Percentiles rank a stretch among this genome's conserved stretches.
Evolutionary conservation across 2,329 filamentous ascomycete genomes (phyloP).

Genomic region (Trichoderma arundinaceum): DNA sequence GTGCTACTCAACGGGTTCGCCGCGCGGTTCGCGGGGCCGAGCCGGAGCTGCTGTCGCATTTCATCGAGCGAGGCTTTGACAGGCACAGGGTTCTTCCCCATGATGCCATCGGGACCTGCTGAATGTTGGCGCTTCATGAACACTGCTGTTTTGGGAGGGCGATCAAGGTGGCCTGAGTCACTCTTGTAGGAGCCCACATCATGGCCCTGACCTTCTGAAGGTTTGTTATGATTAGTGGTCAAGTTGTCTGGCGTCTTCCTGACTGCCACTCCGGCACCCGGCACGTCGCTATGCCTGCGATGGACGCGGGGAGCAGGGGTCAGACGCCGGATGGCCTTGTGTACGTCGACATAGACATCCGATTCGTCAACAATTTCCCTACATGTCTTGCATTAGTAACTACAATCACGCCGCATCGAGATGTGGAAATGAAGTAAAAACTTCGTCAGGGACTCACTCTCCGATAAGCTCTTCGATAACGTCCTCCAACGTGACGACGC

Average conservation of each 20-base stretch:
- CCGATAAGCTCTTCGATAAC: constrained; percentile 98
- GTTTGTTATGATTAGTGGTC: constrained; percentile 47
- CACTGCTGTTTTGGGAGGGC: constrained; percentile 59
- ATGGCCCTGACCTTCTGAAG: constrained; percentile 41
- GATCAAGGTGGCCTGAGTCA: constrained; percentile 49
- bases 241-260: constrained; percentile 43
- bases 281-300: constrained; percentile 49
- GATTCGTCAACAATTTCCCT: constrained; percentile 99
- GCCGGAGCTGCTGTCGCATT: constrained; percentile 67
- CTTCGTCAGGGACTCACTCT: constrained; percentile 65
- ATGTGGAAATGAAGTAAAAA: not conserved
- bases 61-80: constrained; percentile 67
- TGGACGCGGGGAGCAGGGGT: constrained; percentile 81
- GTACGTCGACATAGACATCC: constrained; percentile 96
- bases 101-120: constrained; percentile 58
- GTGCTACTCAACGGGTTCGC: constrained; percentile 65
- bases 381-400: constrained; percentile 34
- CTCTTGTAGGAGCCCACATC: constrained; percentile 47
- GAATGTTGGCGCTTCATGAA: constrained; percentile 66
- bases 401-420: not conserved
- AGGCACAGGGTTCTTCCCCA: constrained; percentile 55
- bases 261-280: constrained; percentile 42
- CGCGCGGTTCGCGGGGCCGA: constrained; percentile 71
- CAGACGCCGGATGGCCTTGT: constrained; percentile 93
- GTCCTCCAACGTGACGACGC: constrained; percentile 94